Evolutionary conservation across 2,329 filamentous ascomycete species (phyloP), one percentile per base, ranked within the genome.

Genomic region (Cladophialophora bantiana): DNA sequence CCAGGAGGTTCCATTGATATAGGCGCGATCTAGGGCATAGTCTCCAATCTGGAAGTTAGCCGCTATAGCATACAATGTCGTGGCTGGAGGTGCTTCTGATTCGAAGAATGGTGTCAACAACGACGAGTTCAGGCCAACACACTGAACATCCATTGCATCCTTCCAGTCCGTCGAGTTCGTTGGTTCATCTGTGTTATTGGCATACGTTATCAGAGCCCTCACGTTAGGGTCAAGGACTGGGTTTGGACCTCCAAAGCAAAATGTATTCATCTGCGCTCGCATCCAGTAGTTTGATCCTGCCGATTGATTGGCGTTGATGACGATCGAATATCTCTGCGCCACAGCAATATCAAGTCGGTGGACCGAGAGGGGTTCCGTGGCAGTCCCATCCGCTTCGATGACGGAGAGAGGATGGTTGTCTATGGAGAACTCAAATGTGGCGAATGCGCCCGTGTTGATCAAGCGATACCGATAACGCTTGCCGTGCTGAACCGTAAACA

Each of bases 371-470:
- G 77, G 77, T 3, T 76, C 73, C 0, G 72, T 69, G 40, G 73
- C 77, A 7, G 74, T 67, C 6, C 77, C 77, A 56, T 79, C 77
- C 1, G 77, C 72, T 55, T 78, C 77, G 5, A 78, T 77, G 1
- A 79, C 48, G 7, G 45, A 61, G 7, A 61, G 34, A 6, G 59
- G 35, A 18, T 61, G 59, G 34, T 61, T 75, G 69, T 80, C 79
- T 53, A 83, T 77, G 57, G 77, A 80, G 66, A 86, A 77, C 64
- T 83, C 82, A 67, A 84, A 83, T 26, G 77, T 78, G 0, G 80
- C 82, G 76, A 94, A 93, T 10, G 90, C 90, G n/a, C 88, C 90
- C 10, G 92, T 88, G 72, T 93, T 94, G 74, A 92, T 83, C 71
- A 93, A 80, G 34, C 89, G 89, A 72, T 94, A 83, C 12, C 92